Evolutionary conservation across 257 asterid genomes (phyloP).

Genomic region (Penstemon newberryi): DNA sequence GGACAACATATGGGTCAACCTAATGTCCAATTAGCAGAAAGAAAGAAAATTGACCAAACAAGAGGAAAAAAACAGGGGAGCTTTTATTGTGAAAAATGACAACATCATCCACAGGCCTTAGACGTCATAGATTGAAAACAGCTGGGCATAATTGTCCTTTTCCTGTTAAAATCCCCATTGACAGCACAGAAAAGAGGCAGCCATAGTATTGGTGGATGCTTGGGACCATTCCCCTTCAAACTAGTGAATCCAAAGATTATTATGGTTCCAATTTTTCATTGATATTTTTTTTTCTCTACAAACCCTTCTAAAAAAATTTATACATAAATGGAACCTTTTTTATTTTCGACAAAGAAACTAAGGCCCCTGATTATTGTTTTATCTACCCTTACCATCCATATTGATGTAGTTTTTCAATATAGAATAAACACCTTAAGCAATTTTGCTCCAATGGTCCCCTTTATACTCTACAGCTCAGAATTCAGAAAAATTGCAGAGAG

Average conservation of each 20-base stretch:
- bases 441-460: constrained; percentile 32
- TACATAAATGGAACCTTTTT: no score
- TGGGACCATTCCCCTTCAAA: constrained; percentile 36
- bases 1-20: constrained; percentile 29
- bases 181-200: constrained; percentile 3
- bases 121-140: constrained; percentile 34
- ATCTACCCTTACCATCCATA: no score
- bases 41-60: constrained; percentile 40
- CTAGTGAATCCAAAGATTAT: constrained; percentile 31
- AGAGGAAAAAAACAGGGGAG: constrained; percentile 25
- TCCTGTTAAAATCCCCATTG: constrained; percentile 31
- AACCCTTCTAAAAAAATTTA: no score
- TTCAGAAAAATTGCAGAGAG: constrained; percentile 11
- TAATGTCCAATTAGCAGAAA: constrained; percentile 18
- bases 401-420: no score
- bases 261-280: not conserved
- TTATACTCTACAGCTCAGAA: not conserved
- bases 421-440: no score
- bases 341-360: no score
- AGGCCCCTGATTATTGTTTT: no score
- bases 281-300: no score
- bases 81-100: constrained; percentile 50
- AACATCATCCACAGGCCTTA: constrained; percentile 38
- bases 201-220: constrained; percentile 22
- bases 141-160: constrained; percentile 66